phyloP scores from a whole-genome alignment of 208 protist species.

The Crithidia fasciculata region DNA sequence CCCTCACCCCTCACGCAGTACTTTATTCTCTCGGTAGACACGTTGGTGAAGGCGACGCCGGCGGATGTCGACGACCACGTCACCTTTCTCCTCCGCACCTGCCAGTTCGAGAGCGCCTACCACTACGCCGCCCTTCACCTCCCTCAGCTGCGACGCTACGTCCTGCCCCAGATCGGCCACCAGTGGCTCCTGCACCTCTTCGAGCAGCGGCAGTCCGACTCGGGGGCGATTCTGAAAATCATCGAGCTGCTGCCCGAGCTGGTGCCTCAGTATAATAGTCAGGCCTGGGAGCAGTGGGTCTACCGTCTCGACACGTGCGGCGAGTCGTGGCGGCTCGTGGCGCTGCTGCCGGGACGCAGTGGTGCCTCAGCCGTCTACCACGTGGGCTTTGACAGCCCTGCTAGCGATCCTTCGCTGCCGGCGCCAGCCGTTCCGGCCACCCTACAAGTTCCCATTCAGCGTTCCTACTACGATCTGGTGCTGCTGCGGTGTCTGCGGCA shows the following conservation, averaged over 20 bases:
- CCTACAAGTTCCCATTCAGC: slow-evolving; percentile 37
- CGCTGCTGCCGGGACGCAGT: slow-evolving; percentile 45
- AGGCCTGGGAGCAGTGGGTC: slow-evolving; percentile 78
- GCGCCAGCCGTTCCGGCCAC: not conserved
- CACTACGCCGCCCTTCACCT: slow-evolving; percentile 27
- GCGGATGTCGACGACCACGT: slow-evolving; percentile 74
- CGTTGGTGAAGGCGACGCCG: slow-evolving; percentile 53
- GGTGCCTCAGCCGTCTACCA: slow-evolving; percentile 23
- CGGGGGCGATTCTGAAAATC: slow-evolving; percentile 19
- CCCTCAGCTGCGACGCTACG: slow-evolving; percentile 38
- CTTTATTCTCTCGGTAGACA: slow-evolving; percentile 64
- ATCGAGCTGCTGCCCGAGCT: slow-evolving; percentile 38
- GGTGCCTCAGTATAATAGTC: slow-evolving; percentile 25
- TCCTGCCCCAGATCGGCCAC: slow-evolving; percentile 24
- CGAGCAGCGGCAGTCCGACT: slow-evolving; percentile 4
- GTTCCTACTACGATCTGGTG: slow-evolving; percentile 77
- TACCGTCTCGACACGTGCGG: slow-evolving; percentile 60
- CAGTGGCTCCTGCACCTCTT: slow-evolving; percentile 43
- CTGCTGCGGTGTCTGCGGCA: slow-evolving; percentile 62
- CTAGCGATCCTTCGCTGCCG: not conserved
- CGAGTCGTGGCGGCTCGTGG: slow-evolving; percentile 57
- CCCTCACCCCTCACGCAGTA: slow-evolving; percentile 38
- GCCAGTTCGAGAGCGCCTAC: slow-evolving; percentile 54
- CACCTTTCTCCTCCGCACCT: slow-evolving; percentile 47
- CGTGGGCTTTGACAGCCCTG: not conserved